These are phyloP conservation scores for Neurospora sp. DNA, from an alignment of 495 filamentous ascomycete species.

Conservation along the genomic window DNA sequence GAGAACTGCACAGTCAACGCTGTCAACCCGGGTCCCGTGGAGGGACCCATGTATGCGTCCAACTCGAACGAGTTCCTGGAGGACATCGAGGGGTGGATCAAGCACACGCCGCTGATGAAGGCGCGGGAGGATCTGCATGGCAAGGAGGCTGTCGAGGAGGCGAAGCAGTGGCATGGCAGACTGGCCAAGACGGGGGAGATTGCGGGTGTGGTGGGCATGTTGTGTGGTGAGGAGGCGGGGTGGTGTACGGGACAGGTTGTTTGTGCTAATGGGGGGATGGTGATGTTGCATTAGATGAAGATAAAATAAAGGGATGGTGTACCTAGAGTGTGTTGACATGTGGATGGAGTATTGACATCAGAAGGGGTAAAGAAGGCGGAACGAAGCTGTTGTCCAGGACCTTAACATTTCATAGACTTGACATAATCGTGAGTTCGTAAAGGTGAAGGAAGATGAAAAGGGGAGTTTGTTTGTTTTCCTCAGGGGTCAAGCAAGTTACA, in stretches of 20 bases:
- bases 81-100: slow-evolving; percentile 42
- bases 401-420: neutral
- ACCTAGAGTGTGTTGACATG: no score
- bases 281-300: slow-evolving; percentile 35
- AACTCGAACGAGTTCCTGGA: slow-evolving; percentile 32
- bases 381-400: neutral
- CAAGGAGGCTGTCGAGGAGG: slow-evolving; percentile 48
- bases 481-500: neutral
- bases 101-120: slow-evolving; percentile 56
- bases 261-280: slow-evolving; percentile 80
- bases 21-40: slow-evolving; percentile 80
- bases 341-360: neutral
- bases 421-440: neutral
- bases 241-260: slow-evolving; percentile 84
- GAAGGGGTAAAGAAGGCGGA: neutral
- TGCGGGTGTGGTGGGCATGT: slow-evolving; percentile 76
- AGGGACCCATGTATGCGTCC: slow-evolving; percentile 55
- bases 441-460: neutral
- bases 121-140: slow-evolving; percentile 46
- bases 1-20: slow-evolving; percentile 76
- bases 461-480: neutral
- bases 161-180: slow-evolving; percentile 51
- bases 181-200: slow-evolving; percentile 66
- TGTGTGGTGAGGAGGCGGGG: slow-evolving; percentile 59
- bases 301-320: no score